A percentile compares a stretch with the other conserved stretches of the same genome.
Evolutionary conservation across 139 green algal genomes (phyloP).

Genomic region (Trebouxia sp.): DNA sequence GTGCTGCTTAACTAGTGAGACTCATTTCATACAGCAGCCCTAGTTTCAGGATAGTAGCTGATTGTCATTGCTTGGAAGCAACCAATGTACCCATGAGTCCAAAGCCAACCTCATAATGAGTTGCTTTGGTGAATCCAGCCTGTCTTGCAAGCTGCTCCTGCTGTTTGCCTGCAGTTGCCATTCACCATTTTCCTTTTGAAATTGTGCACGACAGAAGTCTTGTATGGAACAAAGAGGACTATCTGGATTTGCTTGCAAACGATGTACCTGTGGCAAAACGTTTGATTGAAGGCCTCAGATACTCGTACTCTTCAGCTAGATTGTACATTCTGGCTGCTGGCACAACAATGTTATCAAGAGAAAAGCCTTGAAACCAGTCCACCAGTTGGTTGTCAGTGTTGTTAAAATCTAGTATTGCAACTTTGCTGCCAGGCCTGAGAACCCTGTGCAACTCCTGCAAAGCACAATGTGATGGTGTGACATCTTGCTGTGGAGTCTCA

Average conservation of each 20-base stretch:
- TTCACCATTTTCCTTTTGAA: not conserved
- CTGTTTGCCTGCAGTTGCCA: slow-evolving; percentile 46
- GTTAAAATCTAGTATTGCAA: slow-evolving; percentile 98
- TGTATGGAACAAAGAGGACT: too few species aligned
- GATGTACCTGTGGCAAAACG: slow-evolving; percentile 82
- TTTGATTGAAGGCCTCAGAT: slow-evolving; percentile 91
- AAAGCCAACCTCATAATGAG: slow-evolving; percentile 84
- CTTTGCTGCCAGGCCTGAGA: slow-evolving; percentile 71
- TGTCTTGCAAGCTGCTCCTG: slow-evolving; percentile 71
- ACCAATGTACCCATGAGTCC: slow-evolving; percentile 90
- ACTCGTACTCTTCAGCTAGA: slow-evolving; percentile 87
- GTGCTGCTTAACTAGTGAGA: not conserved
- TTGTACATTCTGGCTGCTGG: slow-evolving; percentile 74
- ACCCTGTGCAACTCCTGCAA: slow-evolving; percentile 88
- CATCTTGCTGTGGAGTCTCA: too few species aligned
- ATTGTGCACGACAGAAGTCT: not conserved
- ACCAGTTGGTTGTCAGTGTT: slow-evolving; percentile 68
- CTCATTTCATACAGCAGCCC: not conserved
- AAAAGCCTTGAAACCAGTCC: slow-evolving; percentile 63
- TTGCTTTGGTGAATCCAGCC: slow-evolving; percentile 75
- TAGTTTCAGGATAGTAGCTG: not conserved
- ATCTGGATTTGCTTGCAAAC: too few species aligned
- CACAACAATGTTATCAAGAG: slow-evolving; percentile 87
- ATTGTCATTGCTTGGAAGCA: slow-evolving; percentile 12
- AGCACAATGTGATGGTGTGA: not conserved